Evolutionary conservation across 2,329 filamentous ascomycete genomes (phyloP).

Genomic region (Thielaviopsis punctulata): DNA sequence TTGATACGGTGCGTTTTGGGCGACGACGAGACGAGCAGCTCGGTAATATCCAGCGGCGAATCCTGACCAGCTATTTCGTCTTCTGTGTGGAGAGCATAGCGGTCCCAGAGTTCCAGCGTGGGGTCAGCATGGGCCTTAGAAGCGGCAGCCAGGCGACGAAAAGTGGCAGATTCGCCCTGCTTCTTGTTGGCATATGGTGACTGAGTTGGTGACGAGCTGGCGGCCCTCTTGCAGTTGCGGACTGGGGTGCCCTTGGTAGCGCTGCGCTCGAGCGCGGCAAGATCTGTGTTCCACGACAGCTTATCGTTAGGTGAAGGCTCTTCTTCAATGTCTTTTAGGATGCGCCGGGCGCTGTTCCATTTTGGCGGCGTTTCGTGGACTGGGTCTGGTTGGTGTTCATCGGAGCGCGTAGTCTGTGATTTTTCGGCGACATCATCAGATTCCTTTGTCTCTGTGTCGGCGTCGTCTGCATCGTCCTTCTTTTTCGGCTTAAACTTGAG

Average conservation of each 20-base stretch:
- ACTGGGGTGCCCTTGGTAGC: conserved; percentile 32
- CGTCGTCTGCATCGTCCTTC: conserved; percentile 12
- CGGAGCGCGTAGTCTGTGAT: conserved; percentile 9
- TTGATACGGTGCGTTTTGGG: conserved; percentile 34
- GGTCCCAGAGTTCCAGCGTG: conserved; percentile 60
- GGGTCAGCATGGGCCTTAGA: conserved; percentile 46
- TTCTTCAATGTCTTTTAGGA: conserved; percentile 26
- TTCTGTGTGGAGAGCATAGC: conserved; percentile 40
- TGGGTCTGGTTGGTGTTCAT: conserved; percentile 20
- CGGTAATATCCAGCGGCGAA: conserved; percentile 6
- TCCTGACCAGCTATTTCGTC: background rate
- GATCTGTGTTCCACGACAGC: conserved; percentile 41
- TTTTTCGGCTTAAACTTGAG: conserved; percentile 34
- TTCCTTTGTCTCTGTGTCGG: conserved; percentile 12
- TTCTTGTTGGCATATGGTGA: conserved; percentile 31
- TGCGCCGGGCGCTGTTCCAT: conserved; percentile 34
- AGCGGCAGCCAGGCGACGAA: conserved; percentile 10
- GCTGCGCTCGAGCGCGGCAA: conserved; percentile 25
- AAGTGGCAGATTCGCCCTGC: conserved; percentile 9
- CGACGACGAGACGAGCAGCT: conserved; percentile 37
- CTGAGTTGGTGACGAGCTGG: conserved; percentile 55
- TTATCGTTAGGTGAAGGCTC: conserved; percentile 41
- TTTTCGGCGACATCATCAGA: conserved; percentile 13
- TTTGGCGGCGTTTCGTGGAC: conserved; percentile 34
- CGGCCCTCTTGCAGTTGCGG: conserved; percentile 45